Evolutionary conservation across 805 yeast genomes (phyloP).

Genomic region (Metschnikowia henanensis): DNA sequence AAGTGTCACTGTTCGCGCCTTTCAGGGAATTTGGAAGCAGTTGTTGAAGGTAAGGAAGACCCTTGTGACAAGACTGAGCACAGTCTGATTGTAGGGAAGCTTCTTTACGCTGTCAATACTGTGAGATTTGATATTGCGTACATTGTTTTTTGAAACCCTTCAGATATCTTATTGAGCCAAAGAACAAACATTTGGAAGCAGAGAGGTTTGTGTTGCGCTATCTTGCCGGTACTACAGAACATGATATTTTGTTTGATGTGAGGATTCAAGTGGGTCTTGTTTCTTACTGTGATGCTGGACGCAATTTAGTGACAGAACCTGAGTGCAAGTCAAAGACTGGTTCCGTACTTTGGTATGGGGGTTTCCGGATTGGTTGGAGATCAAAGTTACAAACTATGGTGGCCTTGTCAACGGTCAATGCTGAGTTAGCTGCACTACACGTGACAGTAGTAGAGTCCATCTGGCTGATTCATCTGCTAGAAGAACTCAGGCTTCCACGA

Average conservation of each 20-base stretch:
- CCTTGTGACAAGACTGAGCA: conserved; percentile 2
- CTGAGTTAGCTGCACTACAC: background rate
- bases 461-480: background rate
- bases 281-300: conserved; percentile 1
- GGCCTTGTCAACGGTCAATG: background rate
- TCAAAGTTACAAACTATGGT: conserved; percentile 3
- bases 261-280: background rate
- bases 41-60: background rate
- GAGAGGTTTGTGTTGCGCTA: conserved; percentile 1
- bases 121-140: conserved; percentile 4
- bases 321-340: conserved; percentile 3
- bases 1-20: background rate
- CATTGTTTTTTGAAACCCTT: conserved; percentile 1
- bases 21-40: background rate
- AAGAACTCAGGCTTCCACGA: background rate
- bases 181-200: background rate
- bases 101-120: conserved; percentile 5
- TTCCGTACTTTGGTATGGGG: background rate
- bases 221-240: background rate
- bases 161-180: background rate
- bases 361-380: conserved; percentile 3
- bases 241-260: background rate
- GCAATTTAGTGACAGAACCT: conserved; percentile 2
- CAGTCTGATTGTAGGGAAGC: conserved; percentile 3
- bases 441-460: background rate